Percentiles rank a stretch among this genome's conserved stretches.
These are phyloP conservation scores for Benincasa hispida DNA, from an alignment of 306 rosid genomes.

Conservation along the genomic window DNA sequence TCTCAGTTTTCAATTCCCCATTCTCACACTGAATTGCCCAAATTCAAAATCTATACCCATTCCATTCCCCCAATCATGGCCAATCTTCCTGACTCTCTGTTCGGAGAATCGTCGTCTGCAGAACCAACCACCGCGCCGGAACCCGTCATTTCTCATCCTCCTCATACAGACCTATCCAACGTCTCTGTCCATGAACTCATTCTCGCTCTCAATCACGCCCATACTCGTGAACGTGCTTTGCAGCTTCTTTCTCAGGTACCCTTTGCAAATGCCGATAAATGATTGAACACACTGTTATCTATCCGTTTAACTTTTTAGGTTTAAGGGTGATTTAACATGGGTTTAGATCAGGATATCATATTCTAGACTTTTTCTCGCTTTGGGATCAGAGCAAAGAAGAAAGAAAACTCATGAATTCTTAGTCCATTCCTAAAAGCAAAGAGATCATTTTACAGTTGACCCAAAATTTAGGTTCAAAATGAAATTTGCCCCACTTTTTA, in stretches of 20 bases:
- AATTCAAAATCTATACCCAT: background rate
- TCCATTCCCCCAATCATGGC: background rate
- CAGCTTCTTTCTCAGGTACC: slow-evolving; percentile 14
- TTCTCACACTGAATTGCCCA: background rate
- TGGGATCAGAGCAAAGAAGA: background rate
- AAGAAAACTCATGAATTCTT: too few relatives aligned
- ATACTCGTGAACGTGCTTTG: slow-evolving; percentile 19
- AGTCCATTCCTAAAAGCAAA: too few relatives aligned
- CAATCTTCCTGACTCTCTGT: slow-evolving; percentile 3
- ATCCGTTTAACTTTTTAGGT: background rate
- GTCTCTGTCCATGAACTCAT: background rate
- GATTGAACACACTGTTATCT: background rate
- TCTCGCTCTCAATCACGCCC: slow-evolving; percentile 4
- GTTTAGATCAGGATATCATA: background rate
- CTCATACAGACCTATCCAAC: background rate
- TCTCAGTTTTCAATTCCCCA: background rate
- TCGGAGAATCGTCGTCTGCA: background rate
- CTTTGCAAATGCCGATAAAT: background rate
- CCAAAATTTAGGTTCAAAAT: too few relatives aligned
- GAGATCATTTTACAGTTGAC: too few relatives aligned
- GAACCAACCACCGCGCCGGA: background rate
- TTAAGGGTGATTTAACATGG: background rate
- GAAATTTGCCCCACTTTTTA: too few relatives aligned
- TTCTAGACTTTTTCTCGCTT: background rate
- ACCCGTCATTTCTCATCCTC: background rate